Conservation (phyloP, 768 basidiomycete genomes). For the Mycena crocata region DNA sequence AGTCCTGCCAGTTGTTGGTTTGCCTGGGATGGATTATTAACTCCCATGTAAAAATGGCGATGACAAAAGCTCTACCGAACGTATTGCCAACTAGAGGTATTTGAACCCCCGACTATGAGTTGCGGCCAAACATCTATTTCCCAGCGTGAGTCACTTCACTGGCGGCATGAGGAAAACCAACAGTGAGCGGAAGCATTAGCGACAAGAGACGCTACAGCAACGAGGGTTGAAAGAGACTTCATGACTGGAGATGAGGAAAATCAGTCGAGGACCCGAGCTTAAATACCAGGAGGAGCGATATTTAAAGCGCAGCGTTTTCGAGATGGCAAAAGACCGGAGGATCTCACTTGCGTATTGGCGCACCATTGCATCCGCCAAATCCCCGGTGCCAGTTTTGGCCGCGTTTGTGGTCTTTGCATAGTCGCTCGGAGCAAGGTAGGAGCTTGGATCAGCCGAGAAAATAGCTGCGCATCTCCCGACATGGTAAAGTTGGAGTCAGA, state of each 20-base stretch:
- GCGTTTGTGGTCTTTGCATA: too few relatives aligned
- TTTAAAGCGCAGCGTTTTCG: background rate
- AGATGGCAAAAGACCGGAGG: background rate
- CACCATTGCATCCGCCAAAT: background rate
- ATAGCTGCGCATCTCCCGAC: background rate
- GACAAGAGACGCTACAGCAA: constrained; percentile 11
- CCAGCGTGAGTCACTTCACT: background rate
- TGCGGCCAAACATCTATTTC: constrained; percentile 40
- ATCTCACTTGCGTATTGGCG: background rate
- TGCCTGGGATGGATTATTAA: background rate
- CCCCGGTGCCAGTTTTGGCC: background rate
- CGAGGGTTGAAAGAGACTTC: constrained; percentile 21
- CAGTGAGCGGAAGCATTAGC: constrained; percentile 27
- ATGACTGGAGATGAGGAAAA: constrained; percentile 3
- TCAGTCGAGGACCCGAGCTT: background rate
- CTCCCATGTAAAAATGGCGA: too few relatives aligned
- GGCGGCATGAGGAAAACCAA: background rate
- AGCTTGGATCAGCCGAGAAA: background rate
- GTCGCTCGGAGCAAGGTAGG: too few relatives aligned
- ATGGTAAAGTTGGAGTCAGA: too few relatives aligned
- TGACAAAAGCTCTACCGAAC: constrained; percentile 26
- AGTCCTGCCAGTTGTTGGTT: constrained; percentile 29
- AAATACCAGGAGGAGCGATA: background rate
- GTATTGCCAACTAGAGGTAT: constrained; percentile 36
- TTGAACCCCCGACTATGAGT: constrained; percentile 37